Conservation (phyloP, 1,139 yeast genomes). For the Sugiyamaella neomexicana region DNA sequence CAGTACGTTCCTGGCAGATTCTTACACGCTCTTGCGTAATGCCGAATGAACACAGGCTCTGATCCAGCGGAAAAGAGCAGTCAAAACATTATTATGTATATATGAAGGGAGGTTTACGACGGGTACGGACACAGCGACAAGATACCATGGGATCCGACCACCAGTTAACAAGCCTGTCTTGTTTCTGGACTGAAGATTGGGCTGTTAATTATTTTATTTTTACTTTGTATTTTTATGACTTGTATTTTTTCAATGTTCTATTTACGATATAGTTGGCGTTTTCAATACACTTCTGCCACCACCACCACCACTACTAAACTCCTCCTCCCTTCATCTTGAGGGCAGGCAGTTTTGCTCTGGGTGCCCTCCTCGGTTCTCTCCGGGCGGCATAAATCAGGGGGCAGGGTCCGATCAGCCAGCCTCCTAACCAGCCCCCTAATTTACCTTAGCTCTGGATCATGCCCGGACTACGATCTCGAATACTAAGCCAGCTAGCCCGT, state of each 20-base stretch:
- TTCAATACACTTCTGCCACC: background rate
- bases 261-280: background rate
- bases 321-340: background rate
- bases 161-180: background rate
- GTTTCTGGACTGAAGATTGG: background rate
- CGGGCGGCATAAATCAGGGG: background rate
- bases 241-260: background rate
- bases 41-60: background rate
- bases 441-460: too few relatives aligned
- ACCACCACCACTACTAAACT: background rate
- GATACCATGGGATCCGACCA: background rate
- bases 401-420: background rate
- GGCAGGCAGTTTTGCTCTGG: too few relatives aligned
- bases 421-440: too few relatives aligned
- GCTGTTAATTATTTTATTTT: background rate
- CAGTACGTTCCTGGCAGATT: constrained; percentile 7
- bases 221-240: background rate
- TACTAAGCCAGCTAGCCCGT: too few relatives aligned
- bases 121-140: background rate
- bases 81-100: background rate
- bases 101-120: background rate
- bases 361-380: background rate
- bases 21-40: constrained; percentile 4
- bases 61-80: background rate
- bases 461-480: too few relatives aligned